A percentile compares a stretch with the other conserved stretches of the same genome.
phyloP scores from a whole-genome alignment of 306 rosid species.

The Quercus rubra region DNA sequence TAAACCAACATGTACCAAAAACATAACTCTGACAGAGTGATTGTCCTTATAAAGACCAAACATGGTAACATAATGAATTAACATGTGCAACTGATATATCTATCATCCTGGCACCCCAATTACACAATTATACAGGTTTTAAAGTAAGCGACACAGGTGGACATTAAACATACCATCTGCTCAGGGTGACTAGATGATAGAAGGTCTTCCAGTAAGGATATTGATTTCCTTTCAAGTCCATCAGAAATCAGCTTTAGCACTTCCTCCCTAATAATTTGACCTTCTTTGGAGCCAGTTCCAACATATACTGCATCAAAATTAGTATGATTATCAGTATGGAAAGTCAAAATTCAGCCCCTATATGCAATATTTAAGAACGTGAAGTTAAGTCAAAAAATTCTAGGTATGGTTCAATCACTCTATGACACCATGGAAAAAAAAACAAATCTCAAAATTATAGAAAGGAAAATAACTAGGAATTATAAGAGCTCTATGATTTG shows the following conservation, averaged over 20 bases:
- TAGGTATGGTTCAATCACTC: neutral
- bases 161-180: constrained; percentile 58
- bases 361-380: constrained; percentile 1
- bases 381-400: constrained; percentile 8
- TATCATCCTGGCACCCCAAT: constrained; percentile 6
- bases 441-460: constrained; percentile 6
- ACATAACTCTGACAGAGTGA: neutral
- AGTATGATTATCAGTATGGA: constrained; percentile 21
- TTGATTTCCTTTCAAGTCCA: constrained; percentile 71
- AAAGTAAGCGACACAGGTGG: neutral
- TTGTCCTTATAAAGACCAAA: constrained; percentile 2
- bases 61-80: neutral
- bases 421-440: neutral
- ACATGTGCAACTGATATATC: neutral
- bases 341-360: constrained; percentile 3
- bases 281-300: constrained; percentile 46
- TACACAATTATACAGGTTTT: constrained; percentile 8
- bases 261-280: constrained; percentile 50
- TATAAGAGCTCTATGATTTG: constrained; percentile 9
- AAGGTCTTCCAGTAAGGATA: constrained; percentile 55
- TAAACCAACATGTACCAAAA: neutral
- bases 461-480: neutral
- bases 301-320: constrained; percentile 60
- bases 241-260: constrained; percentile 61
- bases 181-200: constrained; percentile 63